These are phyloP conservation scores for Mycena rosella DNA, from an alignment of 768 basidiomycete species.

Conservation along the genomic window DNA sequence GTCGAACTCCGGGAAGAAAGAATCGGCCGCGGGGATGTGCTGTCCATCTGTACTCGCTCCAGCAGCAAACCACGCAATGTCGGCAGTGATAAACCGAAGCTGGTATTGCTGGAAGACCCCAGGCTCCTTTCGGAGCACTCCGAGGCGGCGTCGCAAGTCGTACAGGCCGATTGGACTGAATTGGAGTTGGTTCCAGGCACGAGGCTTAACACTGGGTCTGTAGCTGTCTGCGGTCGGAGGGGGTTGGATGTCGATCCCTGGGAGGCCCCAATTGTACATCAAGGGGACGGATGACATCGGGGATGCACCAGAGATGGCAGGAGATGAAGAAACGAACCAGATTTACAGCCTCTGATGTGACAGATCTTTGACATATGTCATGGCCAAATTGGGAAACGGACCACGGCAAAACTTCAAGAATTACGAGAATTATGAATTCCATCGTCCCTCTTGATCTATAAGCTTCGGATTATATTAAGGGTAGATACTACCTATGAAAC, in stretches of 20 bases:
- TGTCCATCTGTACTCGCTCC: not conserved
- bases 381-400: too few species aligned
- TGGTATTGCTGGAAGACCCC: not conserved
- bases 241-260: not conserved
- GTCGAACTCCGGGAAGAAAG: slow-evolving; percentile 1
- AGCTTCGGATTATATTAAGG: too few species aligned
- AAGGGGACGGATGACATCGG: too few species aligned
- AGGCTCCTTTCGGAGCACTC: not conserved
- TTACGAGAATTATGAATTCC: too few species aligned
- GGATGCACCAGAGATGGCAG: too few species aligned
- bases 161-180: not conserved
- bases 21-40: not conserved
- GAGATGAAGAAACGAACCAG: too few species aligned
- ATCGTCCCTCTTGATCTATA: too few species aligned
- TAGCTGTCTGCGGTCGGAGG: not conserved
- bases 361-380: too few species aligned
- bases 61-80: slow-evolving; percentile 2
- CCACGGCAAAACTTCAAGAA: too few species aligned
- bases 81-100: not conserved
- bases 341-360: too few species aligned
- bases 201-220: not conserved
- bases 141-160: slow-evolving; percentile 2
- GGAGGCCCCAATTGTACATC: not conserved
- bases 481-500: too few species aligned
- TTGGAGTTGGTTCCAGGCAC: not conserved